Percentiles rank a stretch among this genome's conserved stretches.
phyloP scores from a whole-genome alignment of 768 basidiomycete species.

The Boletus pseudo-olivaceus region DNA sequence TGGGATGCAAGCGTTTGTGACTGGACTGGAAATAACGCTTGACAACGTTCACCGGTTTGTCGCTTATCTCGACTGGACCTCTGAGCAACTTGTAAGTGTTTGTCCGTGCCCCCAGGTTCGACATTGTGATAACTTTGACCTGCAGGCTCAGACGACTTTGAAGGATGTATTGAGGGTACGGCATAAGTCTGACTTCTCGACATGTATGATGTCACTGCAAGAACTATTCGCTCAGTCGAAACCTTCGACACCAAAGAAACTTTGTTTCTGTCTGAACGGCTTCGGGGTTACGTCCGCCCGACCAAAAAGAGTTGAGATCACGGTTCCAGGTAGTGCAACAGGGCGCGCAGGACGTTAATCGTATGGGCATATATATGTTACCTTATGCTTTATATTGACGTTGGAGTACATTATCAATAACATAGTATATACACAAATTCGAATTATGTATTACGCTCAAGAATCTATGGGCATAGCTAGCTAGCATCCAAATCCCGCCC shows the following conservation, averaged over 20 bases:
- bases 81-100: constrained; percentile 23
- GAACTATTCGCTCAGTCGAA: constrained; percentile 21
- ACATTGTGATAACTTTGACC: background rate
- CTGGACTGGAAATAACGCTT: constrained; percentile 21
- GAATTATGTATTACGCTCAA: constrained; percentile 1
- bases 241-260: constrained; percentile 3
- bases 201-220: constrained; percentile 16
- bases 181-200: constrained; percentile 9
- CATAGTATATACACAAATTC: constrained; percentile 11
- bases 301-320: constrained; percentile 13
- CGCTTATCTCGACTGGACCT: constrained; percentile 29
- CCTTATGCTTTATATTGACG: constrained; percentile 6
- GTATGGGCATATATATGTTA: constrained; percentile 10
- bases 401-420: constrained; percentile 9
- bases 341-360: constrained; percentile 15
- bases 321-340: constrained; percentile 22
- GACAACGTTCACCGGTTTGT: constrained; percentile 18
- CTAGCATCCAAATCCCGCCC: background rate
- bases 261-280: constrained; percentile 5
- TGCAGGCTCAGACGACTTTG: constrained; percentile 19
- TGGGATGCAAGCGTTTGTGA: constrained; percentile 9
- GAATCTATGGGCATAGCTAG: background rate
- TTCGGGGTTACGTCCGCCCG: background rate
- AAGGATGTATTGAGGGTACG: constrained; percentile 7
- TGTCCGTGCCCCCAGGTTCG: background rate